Conservation (phyloP, 495 filamentous ascomycete species). For the Aspergillus cavernicola region DNA sequence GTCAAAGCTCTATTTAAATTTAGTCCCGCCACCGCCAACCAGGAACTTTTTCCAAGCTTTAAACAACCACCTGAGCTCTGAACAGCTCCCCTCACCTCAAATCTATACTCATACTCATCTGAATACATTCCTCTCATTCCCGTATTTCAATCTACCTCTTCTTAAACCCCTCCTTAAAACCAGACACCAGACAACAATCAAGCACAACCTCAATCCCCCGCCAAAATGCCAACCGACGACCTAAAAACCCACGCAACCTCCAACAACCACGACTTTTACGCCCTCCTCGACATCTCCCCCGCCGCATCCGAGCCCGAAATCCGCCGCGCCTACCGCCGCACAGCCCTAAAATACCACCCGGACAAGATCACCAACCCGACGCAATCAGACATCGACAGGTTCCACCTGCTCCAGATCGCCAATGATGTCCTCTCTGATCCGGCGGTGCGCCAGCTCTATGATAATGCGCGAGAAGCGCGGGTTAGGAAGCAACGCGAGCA, state of each 20-base stretch:
- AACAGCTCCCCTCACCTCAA: neutral
- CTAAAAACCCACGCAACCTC: constrained; percentile 55
- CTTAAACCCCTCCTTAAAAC: too few species aligned
- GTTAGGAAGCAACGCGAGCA: constrained; percentile 58
- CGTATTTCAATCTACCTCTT: too few species aligned
- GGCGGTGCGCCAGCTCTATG: constrained; percentile 59
- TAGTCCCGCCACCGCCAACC: neutral
- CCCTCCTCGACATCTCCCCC: constrained; percentile 64
- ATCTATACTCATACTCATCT: neutral
- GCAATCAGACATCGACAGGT: constrained; percentile 60
- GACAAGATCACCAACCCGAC: constrained; percentile 66
- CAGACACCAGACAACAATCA: too few species aligned
- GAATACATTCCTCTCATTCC: neutral
- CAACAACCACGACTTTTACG: constrained; percentile 73
- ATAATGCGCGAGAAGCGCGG: constrained; percentile 62
- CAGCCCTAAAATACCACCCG: constrained; percentile 86
- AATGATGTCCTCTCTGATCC: constrained; percentile 68
- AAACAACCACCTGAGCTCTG: neutral
- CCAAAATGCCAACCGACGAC: constrained; percentile 45
- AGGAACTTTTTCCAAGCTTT: neutral
- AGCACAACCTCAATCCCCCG: too few species aligned
- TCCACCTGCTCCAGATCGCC: constrained; percentile 69
- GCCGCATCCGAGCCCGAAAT: constrained; percentile 67
- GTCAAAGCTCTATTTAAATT: too few species aligned
- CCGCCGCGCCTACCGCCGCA: constrained; percentile 81